phyloP scores from a whole-genome alignment of 495 filamentous ascomycete species.

The Aspergillus biplanus region DNA sequence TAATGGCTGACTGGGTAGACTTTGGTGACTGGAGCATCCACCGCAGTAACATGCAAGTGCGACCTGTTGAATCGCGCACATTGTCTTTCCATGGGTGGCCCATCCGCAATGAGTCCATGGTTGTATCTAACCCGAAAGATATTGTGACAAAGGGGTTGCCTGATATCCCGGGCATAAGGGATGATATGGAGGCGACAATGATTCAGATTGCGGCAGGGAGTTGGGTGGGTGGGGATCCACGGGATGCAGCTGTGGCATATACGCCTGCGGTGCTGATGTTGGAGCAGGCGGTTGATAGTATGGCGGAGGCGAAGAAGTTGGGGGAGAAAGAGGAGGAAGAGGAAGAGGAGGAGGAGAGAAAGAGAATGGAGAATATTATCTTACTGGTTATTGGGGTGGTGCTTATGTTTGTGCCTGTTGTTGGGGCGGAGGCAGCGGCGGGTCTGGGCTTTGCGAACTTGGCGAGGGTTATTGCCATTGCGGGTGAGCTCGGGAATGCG shows the following conservation, averaged over 20 bases:
- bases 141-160: slow-evolving; percentile 4
- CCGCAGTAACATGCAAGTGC: not conserved
- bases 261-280: slow-evolving; percentile 10
- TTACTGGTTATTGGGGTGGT: slow-evolving; percentile 2
- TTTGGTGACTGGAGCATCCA: slow-evolving; percentile 1
- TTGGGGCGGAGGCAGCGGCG: not conserved
- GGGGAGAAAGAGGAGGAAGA: slow-evolving; percentile 6
- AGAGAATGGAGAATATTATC: slow-evolving; percentile 3
- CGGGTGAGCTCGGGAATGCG: slow-evolving; percentile 3
- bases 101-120: not conserved
- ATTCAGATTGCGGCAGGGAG: not conserved
- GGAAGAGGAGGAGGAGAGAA: slow-evolving; percentile 5
- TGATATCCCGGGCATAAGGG: not conserved
- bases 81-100: not conserved
- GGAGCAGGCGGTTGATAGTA: slow-evolving; percentile 6
- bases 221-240: not conserved
- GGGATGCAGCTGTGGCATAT: slow-evolving; percentile 5
- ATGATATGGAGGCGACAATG: not conserved
- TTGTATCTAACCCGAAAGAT: slow-evolving; percentile 5
- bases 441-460: slow-evolving; percentile 1
- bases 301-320: slow-evolving; percentile 14
- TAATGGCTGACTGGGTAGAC: not conserved
- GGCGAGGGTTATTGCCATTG: not conserved
- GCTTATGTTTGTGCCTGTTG: slow-evolving; percentile 3
- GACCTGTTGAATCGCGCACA: not conserved